A percentile compares a stretch with the other conserved stretches of the same genome.
These are phyloP conservation scores for Phytophthora pseudosyringae DNA, from an alignment of 352 stramenopile species.

Conservation along the genomic window DNA sequence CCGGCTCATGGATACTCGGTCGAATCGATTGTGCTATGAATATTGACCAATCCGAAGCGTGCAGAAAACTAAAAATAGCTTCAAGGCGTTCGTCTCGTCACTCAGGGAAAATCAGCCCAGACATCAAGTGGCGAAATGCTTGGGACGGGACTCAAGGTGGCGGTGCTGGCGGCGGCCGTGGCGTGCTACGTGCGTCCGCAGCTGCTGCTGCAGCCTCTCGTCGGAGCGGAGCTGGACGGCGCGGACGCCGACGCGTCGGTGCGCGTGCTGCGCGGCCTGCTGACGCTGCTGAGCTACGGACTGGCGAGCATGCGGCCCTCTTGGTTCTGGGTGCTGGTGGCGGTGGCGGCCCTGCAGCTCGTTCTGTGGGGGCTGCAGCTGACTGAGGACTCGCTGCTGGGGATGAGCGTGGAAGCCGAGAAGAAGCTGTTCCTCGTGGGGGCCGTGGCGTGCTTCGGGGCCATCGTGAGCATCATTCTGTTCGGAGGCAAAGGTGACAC, in stretches of 20 bases:
- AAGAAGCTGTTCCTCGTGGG: constrained; percentile 53
- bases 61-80: constrained; percentile 26
- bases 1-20: constrained; percentile 43
- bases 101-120: constrained; percentile 14
- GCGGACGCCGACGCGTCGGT: constrained; percentile 51
- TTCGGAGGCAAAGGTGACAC: constrained; percentile 46
- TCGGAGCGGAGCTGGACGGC: constrained; percentile 30
- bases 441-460: constrained; percentile 50
- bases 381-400: constrained; percentile 40
- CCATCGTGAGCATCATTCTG: constrained; percentile 55
- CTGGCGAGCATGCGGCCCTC: constrained; percentile 45
- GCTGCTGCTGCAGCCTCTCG: constrained; percentile 44
- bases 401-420: constrained; percentile 47
- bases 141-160: constrained; percentile 45
- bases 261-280: constrained; percentile 59
- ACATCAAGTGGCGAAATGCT: constrained; percentile 26
- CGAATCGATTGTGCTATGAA: constrained; percentile 1
- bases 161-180: constrained; percentile 46
- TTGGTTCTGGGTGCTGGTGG: constrained; percentile 51
- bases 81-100: constrained; percentile 23
- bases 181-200: constrained; percentile 60
- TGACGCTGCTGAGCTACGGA: constrained; percentile 65
- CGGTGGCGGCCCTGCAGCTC: constrained; percentile 63
- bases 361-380: constrained; percentile 58
- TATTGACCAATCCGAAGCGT: constrained; percentile 25